These are phyloP conservation scores for Tetracladium maxilliforme DNA, from an alignment of 2,329 filamentous ascomycete genomes.

Conservation along the genomic window DNA sequence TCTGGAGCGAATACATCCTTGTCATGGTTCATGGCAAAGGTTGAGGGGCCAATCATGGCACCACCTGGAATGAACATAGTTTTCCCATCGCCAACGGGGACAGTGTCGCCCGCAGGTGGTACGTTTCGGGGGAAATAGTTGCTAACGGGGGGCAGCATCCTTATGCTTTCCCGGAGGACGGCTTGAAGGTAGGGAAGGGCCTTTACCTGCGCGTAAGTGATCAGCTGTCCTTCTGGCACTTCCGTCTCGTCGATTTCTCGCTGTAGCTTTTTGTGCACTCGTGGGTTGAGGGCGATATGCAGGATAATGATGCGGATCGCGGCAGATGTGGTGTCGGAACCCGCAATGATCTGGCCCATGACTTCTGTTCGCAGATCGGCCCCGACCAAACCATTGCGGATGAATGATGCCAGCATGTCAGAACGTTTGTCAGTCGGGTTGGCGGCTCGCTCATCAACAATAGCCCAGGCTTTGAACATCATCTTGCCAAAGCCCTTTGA, in stretches of 20 bases:
- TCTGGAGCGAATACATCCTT: no score
- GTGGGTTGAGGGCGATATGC: conserved; percentile 32
- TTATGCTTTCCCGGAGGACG: conserved; percentile 31
- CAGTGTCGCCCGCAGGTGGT: no score
- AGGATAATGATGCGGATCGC: conserved; percentile 36
- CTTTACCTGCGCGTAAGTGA: conserved; percentile 2
- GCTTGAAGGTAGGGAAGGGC: conserved; percentile 11
- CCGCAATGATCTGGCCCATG: conserved; percentile 25
- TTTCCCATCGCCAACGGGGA: no score
- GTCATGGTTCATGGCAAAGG: no score
- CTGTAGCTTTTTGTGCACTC: conserved; percentile 26
- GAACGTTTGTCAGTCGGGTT: no score
- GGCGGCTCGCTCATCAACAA: no score
- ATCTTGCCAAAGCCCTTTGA: no score
- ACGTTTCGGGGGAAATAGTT: conserved; percentile 8
- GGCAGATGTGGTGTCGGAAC: conserved; percentile 42
- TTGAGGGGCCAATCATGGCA: no score
- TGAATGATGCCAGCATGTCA: conserved; percentile 38
- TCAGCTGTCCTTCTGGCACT: conserved; percentile 18
- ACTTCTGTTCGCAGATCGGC: conserved; percentile 5
- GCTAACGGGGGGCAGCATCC: conserved; percentile 17
- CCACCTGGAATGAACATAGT: no score
- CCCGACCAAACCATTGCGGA: conserved; percentile 20
- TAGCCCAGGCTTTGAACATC: no score
- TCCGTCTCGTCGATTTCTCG: conserved; percentile 27